Base-by-base conservation (phyloP, 768 basidiomycete genomes). In the Pleurotus tuoliensis region DNA sequence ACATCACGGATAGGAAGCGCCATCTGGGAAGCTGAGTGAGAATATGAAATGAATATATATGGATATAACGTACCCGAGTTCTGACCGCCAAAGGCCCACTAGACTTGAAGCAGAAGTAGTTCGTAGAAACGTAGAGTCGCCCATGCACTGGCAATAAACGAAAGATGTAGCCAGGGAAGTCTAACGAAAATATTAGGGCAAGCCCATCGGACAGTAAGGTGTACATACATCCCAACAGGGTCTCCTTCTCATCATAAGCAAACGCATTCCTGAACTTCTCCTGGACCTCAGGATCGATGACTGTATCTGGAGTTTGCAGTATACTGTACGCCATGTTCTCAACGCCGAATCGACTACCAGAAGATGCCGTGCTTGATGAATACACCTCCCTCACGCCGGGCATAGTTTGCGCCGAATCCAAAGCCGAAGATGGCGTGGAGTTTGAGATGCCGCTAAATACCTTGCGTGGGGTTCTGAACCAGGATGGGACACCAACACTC, bases 81-180 rank as follows among this genome's bases (percentile, higher is more conserved):
- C 87, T 90, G 44, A 82, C 76, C 53, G 89, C 82, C 48, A 96
- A 67, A 27, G 90, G 82, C 4, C 92, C 85, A 43, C 83, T 89
- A 4, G 95, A 94, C 66, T 92, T 91, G 82, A 98, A 99, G 73
- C 94, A 97, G 69, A 98, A 89, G 69, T 84, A 88, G 69, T 91
- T 93, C 9, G 83, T 86, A n/a, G 96, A 96, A 59, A 98, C 82
- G 66, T 90, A 98, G 25, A 98, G 80, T 51, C 88, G 82, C 5
- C 96, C 96, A 58, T 80, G 89, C 11, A 96, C 81, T 0, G 97
- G 96, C n/a, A 99, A 69, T 22, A 96, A 78, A 56, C 96, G 81
- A 71, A 86, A 93, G 43, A 98, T 77, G 69, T 92, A 97, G 8
- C 94, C 94, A 41, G 92, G 84, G 67, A 96, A 93, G 64, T 92